These are phyloP conservation scores for Eruca vesicaria DNA, from an alignment of 441 rosid genomes.

Conservation along the genomic window DNA sequence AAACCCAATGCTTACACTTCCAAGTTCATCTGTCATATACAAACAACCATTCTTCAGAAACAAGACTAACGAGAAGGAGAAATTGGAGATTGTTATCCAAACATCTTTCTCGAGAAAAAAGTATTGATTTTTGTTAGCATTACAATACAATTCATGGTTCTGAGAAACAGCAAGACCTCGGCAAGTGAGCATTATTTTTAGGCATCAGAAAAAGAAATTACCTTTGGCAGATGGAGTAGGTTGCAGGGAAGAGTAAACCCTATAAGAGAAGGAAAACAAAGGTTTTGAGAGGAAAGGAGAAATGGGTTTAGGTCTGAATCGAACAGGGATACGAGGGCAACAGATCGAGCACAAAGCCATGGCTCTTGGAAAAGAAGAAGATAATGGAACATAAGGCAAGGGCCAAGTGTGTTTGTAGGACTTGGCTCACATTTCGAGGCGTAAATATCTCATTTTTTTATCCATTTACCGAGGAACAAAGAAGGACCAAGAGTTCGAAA, in stretches of 20 bases:
- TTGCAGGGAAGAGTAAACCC: conserved; percentile 54
- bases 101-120: neutral
- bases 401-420: conserved; percentile 1
- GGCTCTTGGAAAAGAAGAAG: conserved; percentile 42
- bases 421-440: conserved; percentile 31
- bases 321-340: conserved; percentile 51
- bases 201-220: conserved; percentile 12
- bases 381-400: conserved; percentile 18
- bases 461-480: neutral
- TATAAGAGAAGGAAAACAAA: conserved; percentile 33
- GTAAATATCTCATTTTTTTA: neutral
- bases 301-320: conserved; percentile 42
- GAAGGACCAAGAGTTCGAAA: too few species aligned
- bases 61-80: neutral
- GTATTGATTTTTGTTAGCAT: neutral
- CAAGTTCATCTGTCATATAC: conserved; percentile 43
- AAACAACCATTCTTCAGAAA: neutral
- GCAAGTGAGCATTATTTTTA: neutral
- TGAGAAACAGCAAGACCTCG: neutral
- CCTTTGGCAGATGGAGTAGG: conserved; percentile 41
- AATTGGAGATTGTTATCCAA: neutral
- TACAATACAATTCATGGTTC: neutral
- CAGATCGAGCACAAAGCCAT: conserved; percentile 64
- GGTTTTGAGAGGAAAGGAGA: conserved; percentile 38
- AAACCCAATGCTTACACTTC: conserved; percentile 62